Evolutionary conservation across 495 filamentous ascomycete species (phyloP).

Genomic region (Podospora fimiseda): DNA sequence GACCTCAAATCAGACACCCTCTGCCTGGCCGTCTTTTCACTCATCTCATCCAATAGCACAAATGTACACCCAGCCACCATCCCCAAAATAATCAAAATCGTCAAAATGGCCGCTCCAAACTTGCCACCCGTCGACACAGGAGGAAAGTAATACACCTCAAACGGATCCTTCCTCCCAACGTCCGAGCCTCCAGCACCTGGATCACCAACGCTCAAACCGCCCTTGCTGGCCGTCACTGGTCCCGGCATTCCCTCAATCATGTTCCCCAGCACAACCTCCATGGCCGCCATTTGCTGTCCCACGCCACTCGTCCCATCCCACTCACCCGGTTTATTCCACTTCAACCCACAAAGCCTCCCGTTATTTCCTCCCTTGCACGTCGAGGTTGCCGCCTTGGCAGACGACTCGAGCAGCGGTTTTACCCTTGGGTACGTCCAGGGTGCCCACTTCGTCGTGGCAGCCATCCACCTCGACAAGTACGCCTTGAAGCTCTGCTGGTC

Average conservation of each 20-base stretch:
- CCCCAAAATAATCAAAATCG: constrained; percentile 35
- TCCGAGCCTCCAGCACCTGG: constrained; percentile 54
- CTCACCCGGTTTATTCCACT: constrained; percentile 52
- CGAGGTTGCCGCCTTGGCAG: constrained; percentile 58
- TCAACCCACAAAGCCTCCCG: constrained; percentile 61
- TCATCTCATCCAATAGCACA: constrained; percentile 31
- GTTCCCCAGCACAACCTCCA: constrained; percentile 60
- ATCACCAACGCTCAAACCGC: constrained; percentile 71
- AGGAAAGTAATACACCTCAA: constrained; percentile 11
- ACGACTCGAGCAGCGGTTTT: constrained; percentile 55
- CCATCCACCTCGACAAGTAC: constrained; percentile 70
- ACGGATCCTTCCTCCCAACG: constrained; percentile 25
- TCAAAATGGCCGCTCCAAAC: constrained; percentile 57
- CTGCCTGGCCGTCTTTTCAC: constrained; percentile 1
- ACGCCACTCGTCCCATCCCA: constrained; percentile 55
- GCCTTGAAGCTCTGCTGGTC: constrained; percentile 81
- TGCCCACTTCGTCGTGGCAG: constrained; percentile 61
- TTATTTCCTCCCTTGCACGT: constrained; percentile 56
- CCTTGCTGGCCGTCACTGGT: constrained; percentile 59
- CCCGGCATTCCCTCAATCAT: constrained; percentile 39
- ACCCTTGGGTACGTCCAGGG: constrained; percentile 56
- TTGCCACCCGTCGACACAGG: constrained; percentile 47
- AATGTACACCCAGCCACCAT: constrained; percentile 29
- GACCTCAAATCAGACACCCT: neutral
- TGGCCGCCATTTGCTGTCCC: constrained; percentile 65